These are phyloP conservation scores for Medakamo hakoo DNA, from an alignment of 139 green algal species.

Conservation along the genomic window DNA sequence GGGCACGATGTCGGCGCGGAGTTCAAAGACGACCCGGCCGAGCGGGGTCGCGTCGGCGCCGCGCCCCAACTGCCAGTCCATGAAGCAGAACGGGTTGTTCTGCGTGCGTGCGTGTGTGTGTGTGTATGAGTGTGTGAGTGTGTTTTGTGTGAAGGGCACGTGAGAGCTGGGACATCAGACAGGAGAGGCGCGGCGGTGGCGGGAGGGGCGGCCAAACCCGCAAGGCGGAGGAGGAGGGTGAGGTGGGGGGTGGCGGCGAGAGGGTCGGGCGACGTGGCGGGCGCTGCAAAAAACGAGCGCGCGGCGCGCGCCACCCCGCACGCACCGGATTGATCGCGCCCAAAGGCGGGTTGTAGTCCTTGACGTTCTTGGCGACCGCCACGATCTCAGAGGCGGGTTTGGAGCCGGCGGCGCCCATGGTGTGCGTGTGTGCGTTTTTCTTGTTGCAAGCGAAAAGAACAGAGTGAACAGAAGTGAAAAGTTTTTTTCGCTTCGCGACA, in stretches of 20 bases:
- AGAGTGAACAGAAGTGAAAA: background rate
- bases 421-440: too few species aligned
- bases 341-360: too few species aligned
- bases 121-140: too few species aligned
- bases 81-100: background rate
- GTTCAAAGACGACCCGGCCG: conserved; percentile 52
- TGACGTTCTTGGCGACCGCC: background rate
- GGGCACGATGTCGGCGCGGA: conserved; percentile 54
- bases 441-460: background rate
- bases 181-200: too few species aligned
- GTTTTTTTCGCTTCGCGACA: too few species aligned
- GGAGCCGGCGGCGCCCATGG: background rate
- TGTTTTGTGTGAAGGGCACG: too few species aligned
- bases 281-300: too few species aligned
- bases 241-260: background rate
- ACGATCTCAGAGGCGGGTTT: background rate
- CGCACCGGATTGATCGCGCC: too few species aligned
- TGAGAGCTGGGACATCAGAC: too few species aligned
- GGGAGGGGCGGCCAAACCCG: background rate
- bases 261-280: too few species aligned
- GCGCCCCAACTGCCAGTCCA: background rate
- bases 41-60: background rate
- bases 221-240: background rate
- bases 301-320: too few species aligned
- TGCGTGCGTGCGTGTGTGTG: too few species aligned